A percentile compares a stretch with the other conserved stretches of the same genome.
phyloP scores from a whole-genome alignment of 352 stramenopile genomes.

The Globisporangium perplexum region DNA sequence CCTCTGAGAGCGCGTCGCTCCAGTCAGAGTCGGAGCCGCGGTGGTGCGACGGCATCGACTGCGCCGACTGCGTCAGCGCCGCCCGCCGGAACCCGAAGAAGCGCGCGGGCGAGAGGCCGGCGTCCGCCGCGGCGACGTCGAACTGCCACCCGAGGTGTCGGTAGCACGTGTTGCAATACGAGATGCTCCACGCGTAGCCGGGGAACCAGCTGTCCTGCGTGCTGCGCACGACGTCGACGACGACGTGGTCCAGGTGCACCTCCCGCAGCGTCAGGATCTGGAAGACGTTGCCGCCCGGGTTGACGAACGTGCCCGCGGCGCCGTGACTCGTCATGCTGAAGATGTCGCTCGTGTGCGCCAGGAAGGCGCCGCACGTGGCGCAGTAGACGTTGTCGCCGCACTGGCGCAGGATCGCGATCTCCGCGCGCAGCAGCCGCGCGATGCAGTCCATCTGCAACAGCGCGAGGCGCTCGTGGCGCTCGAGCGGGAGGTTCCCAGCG shows the following conservation, averaged over 20 bases:
- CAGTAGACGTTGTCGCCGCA: slow-evolving; percentile 67
- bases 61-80: slow-evolving; percentile 35
- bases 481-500: slow-evolving; percentile 59
- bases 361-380: slow-evolving; percentile 47
- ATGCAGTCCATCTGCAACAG: slow-evolving; percentile 57
- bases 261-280: slow-evolving; percentile 73
- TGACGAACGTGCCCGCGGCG: slow-evolving; percentile 72
- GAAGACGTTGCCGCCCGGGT: slow-evolving; percentile 68
- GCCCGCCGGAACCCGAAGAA: slow-evolving; percentile 73
- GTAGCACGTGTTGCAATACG: slow-evolving; percentile 61
- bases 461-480: slow-evolving; percentile 48
- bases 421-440: slow-evolving; percentile 44
- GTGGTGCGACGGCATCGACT: too few relatives aligned
- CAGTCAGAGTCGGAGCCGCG: too few relatives aligned
- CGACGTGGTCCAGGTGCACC: slow-evolving; percentile 35
- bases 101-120: slow-evolving; percentile 16
- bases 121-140: slow-evolving; percentile 24
- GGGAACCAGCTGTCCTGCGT: slow-evolving; percentile 77
- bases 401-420: slow-evolving; percentile 52
- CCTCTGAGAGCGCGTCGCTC: too few relatives aligned
- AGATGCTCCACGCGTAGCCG: slow-evolving; percentile 78
- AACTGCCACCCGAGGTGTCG: slow-evolving; percentile 79
- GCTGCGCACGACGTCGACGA: slow-evolving; percentile 37
- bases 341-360: slow-evolving; percentile 69
- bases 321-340: slow-evolving; percentile 69